phyloP scores from a whole-genome alignment of 768 basidiomycete genomes.

The Trametes coccinea region DNA sequence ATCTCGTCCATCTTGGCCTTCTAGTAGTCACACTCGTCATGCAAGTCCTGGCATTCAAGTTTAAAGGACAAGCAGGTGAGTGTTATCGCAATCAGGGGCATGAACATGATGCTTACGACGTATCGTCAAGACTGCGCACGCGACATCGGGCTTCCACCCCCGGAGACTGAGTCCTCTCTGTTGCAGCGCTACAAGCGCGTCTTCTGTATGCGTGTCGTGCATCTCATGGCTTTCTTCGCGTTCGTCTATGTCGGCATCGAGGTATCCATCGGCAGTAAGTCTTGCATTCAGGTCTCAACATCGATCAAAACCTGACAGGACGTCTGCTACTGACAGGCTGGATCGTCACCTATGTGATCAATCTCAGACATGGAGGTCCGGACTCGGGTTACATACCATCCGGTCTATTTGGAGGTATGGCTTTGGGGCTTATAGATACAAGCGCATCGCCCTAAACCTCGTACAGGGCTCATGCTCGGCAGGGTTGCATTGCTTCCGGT shows the following conservation, averaged over 20 bases:
- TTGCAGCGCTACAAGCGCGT: conserved; percentile 47
- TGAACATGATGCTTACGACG: background rate
- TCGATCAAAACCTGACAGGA: background rate
- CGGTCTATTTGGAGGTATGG: conserved; percentile 47
- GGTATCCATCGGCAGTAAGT: conserved; percentile 39
- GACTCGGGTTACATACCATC: conserved; percentile 51
- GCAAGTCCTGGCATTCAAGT: conserved; percentile 29
- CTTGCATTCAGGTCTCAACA: background rate
- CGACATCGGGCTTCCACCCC: conserved; percentile 49
- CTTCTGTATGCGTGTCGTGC: conserved; percentile 39
- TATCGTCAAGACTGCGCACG: conserved; percentile 47
- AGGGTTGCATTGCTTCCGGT: conserved; percentile 52
- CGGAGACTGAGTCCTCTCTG: conserved; percentile 31
- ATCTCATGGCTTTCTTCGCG: conserved; percentile 44
- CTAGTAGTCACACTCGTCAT: conserved; percentile 20
- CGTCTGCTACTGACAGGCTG: conserved; percentile 39
- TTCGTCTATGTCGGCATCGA: conserved; percentile 46
- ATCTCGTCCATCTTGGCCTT: conserved; percentile 37
- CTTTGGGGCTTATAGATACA: too few relatives aligned
- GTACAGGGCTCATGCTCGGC: conserved; percentile 50
- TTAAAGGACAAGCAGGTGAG: conserved; percentile 33
- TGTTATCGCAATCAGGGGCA: too few relatives aligned
- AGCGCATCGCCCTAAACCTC: background rate
- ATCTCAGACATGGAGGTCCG: conserved; percentile 46
- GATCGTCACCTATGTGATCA: conserved; percentile 54